Evolutionary conservation across 73 alveolate genomes (phyloP).

Genomic region (Symbiodinium natans): DNA sequence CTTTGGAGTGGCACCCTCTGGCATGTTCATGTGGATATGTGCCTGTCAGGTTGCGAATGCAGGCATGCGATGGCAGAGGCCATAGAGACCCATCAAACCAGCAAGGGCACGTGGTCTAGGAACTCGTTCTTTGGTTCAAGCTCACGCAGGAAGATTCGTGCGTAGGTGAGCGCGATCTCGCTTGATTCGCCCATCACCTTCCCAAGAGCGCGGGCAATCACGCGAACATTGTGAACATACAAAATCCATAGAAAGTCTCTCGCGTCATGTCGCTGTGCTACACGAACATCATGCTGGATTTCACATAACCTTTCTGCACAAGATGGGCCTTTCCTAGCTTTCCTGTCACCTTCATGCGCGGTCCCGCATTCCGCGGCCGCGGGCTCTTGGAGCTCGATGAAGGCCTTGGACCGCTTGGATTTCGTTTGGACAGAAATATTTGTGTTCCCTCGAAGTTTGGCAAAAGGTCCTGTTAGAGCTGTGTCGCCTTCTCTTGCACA

Average conservation of each 20-base stretch:
- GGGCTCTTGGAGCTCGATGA: background rate
- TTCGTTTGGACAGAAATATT: too few species aligned
- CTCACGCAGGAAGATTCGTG: slow-evolving; percentile 95
- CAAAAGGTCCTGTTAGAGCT: too few species aligned
- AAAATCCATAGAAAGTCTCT: too few species aligned
- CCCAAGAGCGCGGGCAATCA: too few species aligned
- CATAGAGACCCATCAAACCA: background rate
- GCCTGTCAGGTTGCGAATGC: slow-evolving; percentile 60
- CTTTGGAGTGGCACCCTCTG: slow-evolving; percentile 97
- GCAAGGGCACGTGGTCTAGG: slow-evolving; percentile 68
- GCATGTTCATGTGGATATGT: slow-evolving; percentile 96
- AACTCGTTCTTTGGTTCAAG: slow-evolving; percentile 78
- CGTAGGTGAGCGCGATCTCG: slow-evolving; percentile 96
- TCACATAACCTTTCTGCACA: too few species aligned
- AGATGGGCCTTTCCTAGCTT: slow-evolving; percentile 82
- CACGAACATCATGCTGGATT: too few species aligned
- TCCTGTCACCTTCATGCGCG: slow-evolving; percentile 88
- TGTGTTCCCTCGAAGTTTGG: too few species aligned
- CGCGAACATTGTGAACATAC: too few species aligned
- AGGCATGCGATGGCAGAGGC: background rate
- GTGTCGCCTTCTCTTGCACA: too few species aligned
- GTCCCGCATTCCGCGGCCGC: slow-evolving; percentile 39
- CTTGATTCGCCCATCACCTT: slow-evolving; percentile 97
- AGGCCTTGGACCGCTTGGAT: slow-evolving; percentile 19
- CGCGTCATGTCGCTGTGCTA: too few species aligned